Evolutionary conservation across 495 filamentous ascomycete genomes (phyloP).

Genomic region (Aspergillus haitiensis): DNA sequence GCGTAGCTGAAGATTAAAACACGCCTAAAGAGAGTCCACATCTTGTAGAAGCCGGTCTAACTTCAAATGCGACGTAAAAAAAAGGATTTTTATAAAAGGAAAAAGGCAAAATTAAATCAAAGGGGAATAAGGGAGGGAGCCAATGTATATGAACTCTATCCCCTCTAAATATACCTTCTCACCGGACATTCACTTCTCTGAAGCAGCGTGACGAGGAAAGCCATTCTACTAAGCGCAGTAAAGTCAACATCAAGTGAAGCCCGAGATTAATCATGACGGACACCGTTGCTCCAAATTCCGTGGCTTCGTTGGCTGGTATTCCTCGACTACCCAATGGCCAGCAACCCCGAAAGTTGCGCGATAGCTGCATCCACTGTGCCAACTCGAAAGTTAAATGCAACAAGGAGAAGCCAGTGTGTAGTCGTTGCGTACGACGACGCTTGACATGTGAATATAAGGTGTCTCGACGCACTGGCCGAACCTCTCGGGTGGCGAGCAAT

Average conservation of each 20-base stretch:
- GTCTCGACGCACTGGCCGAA: slow-evolving; percentile 43
- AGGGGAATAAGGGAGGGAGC: neutral
- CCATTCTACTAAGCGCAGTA: neutral
- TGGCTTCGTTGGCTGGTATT: neutral
- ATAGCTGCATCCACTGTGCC: slow-evolving; percentile 33
- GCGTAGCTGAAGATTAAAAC: neutral
- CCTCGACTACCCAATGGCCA: neutral
- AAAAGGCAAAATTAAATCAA: neutral
- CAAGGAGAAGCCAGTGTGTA: slow-evolving; percentile 56
- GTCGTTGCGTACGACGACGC: slow-evolving; percentile 54
- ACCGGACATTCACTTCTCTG: neutral
- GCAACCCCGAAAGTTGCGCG: slow-evolving; percentile 23
- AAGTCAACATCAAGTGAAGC: too few species aligned
- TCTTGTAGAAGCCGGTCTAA: neutral
- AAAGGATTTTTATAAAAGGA: slow-evolving; percentile 2
- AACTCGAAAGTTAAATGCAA: slow-evolving; percentile 54
- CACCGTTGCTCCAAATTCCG: neutral
- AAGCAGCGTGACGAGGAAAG: neutral
- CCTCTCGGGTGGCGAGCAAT: neutral
- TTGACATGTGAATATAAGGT: slow-evolving; percentile 54
- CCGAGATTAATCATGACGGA: neutral
- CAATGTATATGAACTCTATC: neutral
- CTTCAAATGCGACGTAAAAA: neutral
- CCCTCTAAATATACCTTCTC: neutral
- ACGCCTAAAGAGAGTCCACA: neutral